Conservation (phyloP, 352 stramenopile genomes). For the Phytopythium boreale region DNA sequence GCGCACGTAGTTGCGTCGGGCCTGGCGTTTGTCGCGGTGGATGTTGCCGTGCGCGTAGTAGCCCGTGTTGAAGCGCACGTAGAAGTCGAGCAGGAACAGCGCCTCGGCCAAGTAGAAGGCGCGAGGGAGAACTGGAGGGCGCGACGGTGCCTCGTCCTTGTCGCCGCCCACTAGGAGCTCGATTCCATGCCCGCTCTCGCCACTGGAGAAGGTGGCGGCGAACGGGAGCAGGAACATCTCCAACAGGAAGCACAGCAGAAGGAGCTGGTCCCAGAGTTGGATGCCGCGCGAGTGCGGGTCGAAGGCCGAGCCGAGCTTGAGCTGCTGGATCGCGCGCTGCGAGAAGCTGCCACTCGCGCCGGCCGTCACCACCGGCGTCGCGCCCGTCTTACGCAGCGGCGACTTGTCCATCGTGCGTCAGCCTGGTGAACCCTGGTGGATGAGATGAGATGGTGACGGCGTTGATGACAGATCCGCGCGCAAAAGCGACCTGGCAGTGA, state of each 20-base stretch:
- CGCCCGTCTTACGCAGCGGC: neutral
- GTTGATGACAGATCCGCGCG: neutral
- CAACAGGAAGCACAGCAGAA: slow-evolving; percentile 47
- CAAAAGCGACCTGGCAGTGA: neutral
- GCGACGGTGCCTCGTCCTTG: neutral
- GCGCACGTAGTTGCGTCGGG: slow-evolving; percentile 35
- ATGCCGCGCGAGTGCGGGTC: slow-evolving; percentile 46
- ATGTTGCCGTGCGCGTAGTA: slow-evolving; percentile 60
- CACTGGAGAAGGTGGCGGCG: slow-evolving; percentile 21
- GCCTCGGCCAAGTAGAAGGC: slow-evolving; percentile 35
- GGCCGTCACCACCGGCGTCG: neutral
- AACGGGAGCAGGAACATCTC: slow-evolving; percentile 51
- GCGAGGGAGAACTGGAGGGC: slow-evolving; percentile 7
- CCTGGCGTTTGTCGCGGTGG: slow-evolving; percentile 31
- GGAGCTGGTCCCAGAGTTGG: slow-evolving; percentile 41
- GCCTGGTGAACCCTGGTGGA: neutral
- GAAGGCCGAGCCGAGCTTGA: slow-evolving; percentile 43
- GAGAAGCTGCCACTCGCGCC: slow-evolving; percentile 5
- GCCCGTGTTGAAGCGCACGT: slow-evolving; percentile 53
- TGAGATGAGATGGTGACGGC: neutral
- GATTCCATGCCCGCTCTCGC: slow-evolving; percentile 7
- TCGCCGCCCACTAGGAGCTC: slow-evolving; percentile 6
- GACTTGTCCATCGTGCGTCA: neutral
- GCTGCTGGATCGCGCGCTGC: slow-evolving; percentile 8
- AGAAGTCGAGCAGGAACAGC: slow-evolving; percentile 51